Conservation (phyloP, 1,284 basidiomycete genomes). For the Moesziomyces aphidis region DNA sequence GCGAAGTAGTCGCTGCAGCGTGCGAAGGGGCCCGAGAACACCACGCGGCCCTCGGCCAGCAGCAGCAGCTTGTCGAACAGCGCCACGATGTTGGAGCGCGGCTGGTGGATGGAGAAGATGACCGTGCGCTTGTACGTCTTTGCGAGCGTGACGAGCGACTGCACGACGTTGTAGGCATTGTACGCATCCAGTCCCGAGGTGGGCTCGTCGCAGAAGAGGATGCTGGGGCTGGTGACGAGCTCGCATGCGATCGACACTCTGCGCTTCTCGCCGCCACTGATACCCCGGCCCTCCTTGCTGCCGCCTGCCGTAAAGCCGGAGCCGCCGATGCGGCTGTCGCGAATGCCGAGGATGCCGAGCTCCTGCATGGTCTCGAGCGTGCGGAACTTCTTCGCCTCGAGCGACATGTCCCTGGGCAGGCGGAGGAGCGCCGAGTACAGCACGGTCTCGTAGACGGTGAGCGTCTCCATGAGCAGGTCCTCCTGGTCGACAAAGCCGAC, state of each 20-base stretch:
- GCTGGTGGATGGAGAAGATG: slow-evolving; percentile 97
- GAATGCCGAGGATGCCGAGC: slow-evolving; percentile 89
- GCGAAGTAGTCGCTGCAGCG: slow-evolving; percentile 85
- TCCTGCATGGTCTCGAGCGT: slow-evolving; percentile 97
- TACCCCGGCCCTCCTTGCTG: slow-evolving; percentile 83
- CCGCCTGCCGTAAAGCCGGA: slow-evolving; percentile 67
- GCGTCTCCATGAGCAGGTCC: slow-evolving; percentile 93
- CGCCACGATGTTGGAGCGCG: slow-evolving; percentile 95
- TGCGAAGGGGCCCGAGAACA: slow-evolving; percentile 82
- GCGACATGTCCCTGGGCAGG: slow-evolving; percentile 91
- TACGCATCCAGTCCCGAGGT: slow-evolving; percentile 90
- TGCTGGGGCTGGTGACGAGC: slow-evolving; percentile 93
- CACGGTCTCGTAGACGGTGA: slow-evolving; percentile 98
- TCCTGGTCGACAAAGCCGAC: slow-evolving; percentile 98
- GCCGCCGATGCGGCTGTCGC: slow-evolving; percentile 90
- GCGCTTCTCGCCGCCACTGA: slow-evolving; percentile 58
- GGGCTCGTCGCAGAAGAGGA: slow-evolving; percentile 95
- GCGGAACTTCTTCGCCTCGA: slow-evolving; percentile 90
- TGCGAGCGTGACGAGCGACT: slow-evolving; percentile 85
- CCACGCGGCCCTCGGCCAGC: slow-evolving; percentile 75
- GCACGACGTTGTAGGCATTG: slow-evolving; percentile 94
- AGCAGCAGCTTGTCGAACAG: slow-evolving; percentile 92
- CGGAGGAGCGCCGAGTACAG: slow-evolving; percentile 90
- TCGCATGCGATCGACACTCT: slow-evolving; percentile 90
- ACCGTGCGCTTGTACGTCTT: slow-evolving; percentile 93